Base-by-base conservation (phyloP, 192 early-diverging fungal genomes). In the Backusella tarrabulga region DNA sequence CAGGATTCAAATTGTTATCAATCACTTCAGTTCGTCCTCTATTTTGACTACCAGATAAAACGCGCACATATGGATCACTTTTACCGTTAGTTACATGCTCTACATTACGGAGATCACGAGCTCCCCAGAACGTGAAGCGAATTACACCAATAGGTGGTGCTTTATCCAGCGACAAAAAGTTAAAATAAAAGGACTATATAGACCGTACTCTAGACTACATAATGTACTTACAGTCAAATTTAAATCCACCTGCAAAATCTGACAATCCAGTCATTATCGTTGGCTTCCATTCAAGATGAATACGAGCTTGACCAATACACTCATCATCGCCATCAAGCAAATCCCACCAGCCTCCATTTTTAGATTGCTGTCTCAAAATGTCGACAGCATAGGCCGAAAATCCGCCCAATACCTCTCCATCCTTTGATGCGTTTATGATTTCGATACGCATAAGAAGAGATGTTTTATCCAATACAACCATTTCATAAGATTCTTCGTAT, bases 1-100 rank as follows among this genome's bases (percentile, higher is more conserved):
- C 88, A 2, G 96, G 96, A 69, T 92, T 88, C 35, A 94, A 76
- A 9, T 89, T 91, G 74, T 94, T 92, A 29, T 89, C 84, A 67
- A 92, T 88, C 60, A 91, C 87, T 14, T 89, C 88, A 4, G 94
- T 95, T 35, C 89, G 85, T 26, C 89, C 94, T 40, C 93, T 78
- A 26, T 83, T 63, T 38, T 85, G 79, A 71, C 86, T 85, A 63
- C 85, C 86, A 34, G 91, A 80, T 66, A 86, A 76, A 23, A 97
- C 75, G 44, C 90, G 91, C 46, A 87, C 84, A 83, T 97, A 97
- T 26, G 95, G 95, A 76, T 97, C 95, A 14, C 93, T 93, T 80
- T 95, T 95, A 79, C 91, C 88, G 54, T 40, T 46, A 14, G 66
- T 34, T 15, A 94, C 79, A 11, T 82, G 79, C 76, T 95, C 95